Base-by-base conservation (phyloP, 2,329 filamentous ascomycete genomes). In the Pseudogymnoascus sp. region DNA sequence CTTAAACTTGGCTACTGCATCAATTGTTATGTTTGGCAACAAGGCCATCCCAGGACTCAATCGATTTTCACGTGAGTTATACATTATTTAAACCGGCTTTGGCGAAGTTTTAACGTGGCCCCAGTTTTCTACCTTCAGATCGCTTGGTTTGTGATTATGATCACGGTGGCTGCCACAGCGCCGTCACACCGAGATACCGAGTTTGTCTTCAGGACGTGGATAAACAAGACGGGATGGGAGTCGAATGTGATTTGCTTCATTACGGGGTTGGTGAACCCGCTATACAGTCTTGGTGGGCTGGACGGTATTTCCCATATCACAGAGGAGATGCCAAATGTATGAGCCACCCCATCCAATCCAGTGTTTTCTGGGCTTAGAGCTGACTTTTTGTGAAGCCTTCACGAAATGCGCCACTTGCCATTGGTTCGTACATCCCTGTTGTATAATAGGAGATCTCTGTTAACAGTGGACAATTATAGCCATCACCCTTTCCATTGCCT, bases 181-280 rank as follows among this genome's bases (percentile, higher is more conserved):
- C 77, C 77, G 0, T 74, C 72, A 1, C 77, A 82, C 63, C 78
- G 78, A 17, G 69, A 73, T 59, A 70, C 74, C 59, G 73, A 77
- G n/a, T 82, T 82, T 63, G 81, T 83, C 19, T 83, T 83, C 68
- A 72, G 70, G 38, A 81, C 78, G 1, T 83, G 79, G 75, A 77
- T 80, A 62, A 82, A 82, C 67, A 78, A 80, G 59, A 82, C 81
- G 0, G 80, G 81, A 11, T 83, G 80, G 80, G 71, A 53, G 9
- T 60, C 77, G 63, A 77, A 80, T 62, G 77, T 74, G 1, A 77
- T 82, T 35, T 78, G 75, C 63, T 82, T 82, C 68, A 80, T 82
- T 62, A 79, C 78, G 0, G 80, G 80, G 0, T 69, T 82, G 3
- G 77, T 82, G 1, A 81, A 81, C 64, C 76, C 78, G 0, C 69